A percentile compares a stretch with the other conserved stretches of the same genome.
Conservation (phyloP, 345 rosid genomes). For the Populus tremula region DNA sequence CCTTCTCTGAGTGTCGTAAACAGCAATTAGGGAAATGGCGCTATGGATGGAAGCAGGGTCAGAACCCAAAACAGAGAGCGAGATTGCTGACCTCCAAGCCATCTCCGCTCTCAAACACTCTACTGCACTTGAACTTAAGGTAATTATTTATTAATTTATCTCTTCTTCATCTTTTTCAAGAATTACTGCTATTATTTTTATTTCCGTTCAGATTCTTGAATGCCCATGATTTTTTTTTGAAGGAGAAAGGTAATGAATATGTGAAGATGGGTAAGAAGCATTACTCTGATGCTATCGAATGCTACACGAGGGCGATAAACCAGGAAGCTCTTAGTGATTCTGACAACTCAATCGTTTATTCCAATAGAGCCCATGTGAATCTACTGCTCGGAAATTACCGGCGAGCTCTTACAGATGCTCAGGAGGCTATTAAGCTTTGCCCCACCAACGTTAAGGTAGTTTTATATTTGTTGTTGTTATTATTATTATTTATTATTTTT, state of each 20-base stretch:
- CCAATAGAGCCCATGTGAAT: conserved; percentile 88
- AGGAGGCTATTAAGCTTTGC: conserved; percentile 59
- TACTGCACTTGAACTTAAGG: conserved; percentile 88
- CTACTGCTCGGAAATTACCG: conserved; percentile 70
- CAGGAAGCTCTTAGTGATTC: conserved; percentile 57
- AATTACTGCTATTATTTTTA: neutral
- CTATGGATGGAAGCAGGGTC: conserved; percentile 81
- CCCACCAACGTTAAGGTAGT: conserved; percentile 67
- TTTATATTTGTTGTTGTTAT: neutral
- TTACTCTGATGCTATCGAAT: conserved; percentile 71
- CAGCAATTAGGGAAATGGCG: conserved; percentile 47
- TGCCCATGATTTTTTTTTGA: conserved; percentile 15
- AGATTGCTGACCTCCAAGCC: conserved; percentile 56
- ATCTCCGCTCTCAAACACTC: conserved; percentile 75
- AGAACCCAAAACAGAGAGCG: conserved; percentile 59
- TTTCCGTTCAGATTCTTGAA: neutral
- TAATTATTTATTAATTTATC: conserved; percentile 9
- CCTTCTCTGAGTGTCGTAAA: neutral
- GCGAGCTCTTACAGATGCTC: conserved; percentile 73
- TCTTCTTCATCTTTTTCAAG: neutral
- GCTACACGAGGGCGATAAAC: conserved; percentile 75
- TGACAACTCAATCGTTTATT: conserved; percentile 63
- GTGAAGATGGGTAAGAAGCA: conserved; percentile 87
- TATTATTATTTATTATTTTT: neutral
- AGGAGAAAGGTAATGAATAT: conserved; percentile 83